These are phyloP conservation scores for Apiotrichum porosum DNA, from an alignment of 1,284 basidiomycete species.

Conservation along the genomic window DNA sequence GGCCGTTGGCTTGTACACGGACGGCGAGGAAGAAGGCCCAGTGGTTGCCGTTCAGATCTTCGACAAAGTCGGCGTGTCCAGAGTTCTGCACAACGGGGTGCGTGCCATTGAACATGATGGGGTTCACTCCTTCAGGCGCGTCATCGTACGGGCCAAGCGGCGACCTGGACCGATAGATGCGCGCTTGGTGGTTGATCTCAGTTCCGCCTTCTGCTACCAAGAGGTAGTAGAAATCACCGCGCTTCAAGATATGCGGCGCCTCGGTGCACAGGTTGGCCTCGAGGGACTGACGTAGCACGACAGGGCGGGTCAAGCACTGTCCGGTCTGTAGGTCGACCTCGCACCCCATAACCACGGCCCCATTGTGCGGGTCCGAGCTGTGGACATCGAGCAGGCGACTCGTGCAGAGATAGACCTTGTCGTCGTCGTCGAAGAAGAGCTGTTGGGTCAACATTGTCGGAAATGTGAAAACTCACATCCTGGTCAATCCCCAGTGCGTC, in stretches of 20 bases:
- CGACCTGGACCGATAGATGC: slow-evolving; percentile 15
- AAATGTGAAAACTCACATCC: slow-evolving; percentile 20
- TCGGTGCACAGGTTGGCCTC: slow-evolving; percentile 21
- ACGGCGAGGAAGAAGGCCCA: slow-evolving; percentile 24
- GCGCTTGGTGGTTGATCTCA: slow-evolving; percentile 21
- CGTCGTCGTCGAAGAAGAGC: slow-evolving; percentile 24
- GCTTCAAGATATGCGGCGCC: slow-evolving; percentile 27
- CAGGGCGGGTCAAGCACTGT: background rate
- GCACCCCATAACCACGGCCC: background rate
- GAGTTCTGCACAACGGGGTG: slow-evolving; percentile 19
- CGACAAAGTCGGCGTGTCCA: slow-evolving; percentile 26
- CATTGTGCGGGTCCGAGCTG: background rate
- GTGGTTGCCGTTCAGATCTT: slow-evolving; percentile 19
- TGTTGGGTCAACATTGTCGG: slow-evolving; percentile 3
- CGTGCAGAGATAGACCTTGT: slow-evolving; percentile 13
- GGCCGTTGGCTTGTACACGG: slow-evolving; percentile 4
- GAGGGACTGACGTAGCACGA: background rate
- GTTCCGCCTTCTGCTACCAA: slow-evolving; percentile 34
- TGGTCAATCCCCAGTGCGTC: slow-evolving; percentile 25
- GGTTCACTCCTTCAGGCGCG: slow-evolving; percentile 18
- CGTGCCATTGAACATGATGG: slow-evolving; percentile 22
- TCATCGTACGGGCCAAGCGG: slow-evolving; percentile 15
- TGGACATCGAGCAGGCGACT: background rate
- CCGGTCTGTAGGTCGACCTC: slow-evolving; percentile 10
- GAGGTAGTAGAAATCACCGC: slow-evolving; percentile 28